Evolutionary conservation across 192 early-diverging fungal species (phyloP).

Genomic region (Phlyctochytrium planicorne): DNA sequence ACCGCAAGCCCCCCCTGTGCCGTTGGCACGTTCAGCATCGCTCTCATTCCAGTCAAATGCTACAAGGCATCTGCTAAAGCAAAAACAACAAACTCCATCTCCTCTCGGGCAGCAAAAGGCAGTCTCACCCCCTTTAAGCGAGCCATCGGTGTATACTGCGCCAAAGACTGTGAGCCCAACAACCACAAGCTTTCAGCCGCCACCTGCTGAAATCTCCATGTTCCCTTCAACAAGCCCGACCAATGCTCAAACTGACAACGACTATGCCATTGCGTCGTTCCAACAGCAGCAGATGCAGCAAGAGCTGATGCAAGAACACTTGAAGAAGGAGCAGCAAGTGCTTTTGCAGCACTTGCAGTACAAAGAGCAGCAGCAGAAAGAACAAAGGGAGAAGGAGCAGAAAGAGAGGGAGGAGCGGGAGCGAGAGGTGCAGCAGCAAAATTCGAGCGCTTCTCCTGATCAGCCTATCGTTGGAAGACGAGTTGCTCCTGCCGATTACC

Average conservation of each 20-base stretch:
- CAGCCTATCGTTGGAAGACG: not conserved
- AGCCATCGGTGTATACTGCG: not conserved
- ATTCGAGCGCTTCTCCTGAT: too few species aligned
- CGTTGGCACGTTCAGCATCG: too few species aligned
- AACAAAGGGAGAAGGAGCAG: not conserved
- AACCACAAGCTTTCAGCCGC: too few species aligned
- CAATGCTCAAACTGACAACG: not conserved
- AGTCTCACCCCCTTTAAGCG: not conserved
- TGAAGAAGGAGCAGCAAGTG: not conserved
- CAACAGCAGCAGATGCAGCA: too few species aligned
- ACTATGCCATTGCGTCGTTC: not conserved
- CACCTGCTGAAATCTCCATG: too few species aligned
- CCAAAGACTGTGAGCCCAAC: too few species aligned
- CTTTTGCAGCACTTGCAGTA: not conserved
- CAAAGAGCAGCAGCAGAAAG: not conserved
- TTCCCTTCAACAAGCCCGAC: not conserved
- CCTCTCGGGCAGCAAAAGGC: too few species aligned
- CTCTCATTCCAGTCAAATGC: too few species aligned
- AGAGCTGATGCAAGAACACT: not conserved
- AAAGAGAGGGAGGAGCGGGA: not conserved
- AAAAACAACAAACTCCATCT: too few species aligned
- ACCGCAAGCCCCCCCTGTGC: too few species aligned
- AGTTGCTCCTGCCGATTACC: not conserved
- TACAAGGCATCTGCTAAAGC: too few species aligned
- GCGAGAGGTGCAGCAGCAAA: not conserved